Evolutionary conservation across 306 rosid genomes (phyloP), one percentile per base, ranked within the genome.

Genomic region (Vigna unguiculata): DNA sequence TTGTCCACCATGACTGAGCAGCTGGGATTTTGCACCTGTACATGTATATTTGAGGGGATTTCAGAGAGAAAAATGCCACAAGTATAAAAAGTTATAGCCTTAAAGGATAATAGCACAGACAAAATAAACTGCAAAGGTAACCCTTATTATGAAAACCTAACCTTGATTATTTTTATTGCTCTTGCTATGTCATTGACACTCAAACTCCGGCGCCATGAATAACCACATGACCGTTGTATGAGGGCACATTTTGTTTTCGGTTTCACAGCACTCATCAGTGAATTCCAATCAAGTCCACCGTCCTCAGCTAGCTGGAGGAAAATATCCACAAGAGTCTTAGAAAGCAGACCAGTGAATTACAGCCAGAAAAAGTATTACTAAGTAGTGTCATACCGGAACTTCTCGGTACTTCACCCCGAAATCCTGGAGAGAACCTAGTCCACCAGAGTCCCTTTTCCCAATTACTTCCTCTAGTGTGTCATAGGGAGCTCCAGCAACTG

Each of bases 401-500:
- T 93, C 98, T 79, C 96, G 91, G 81, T 93, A 91, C 55, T 81
- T 87, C 78, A 93, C 93, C 71, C 96, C 98, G 80, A 91, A 93
- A 80, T 93, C 97, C 78, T 85, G 91, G 83, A 93, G 86, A 82
- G 97, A 91, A 64, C 98, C 97, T 68, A 90, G 76, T 60, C 96
- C 94, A 73, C 90, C 82, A 40, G 93, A 87, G 83, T 91, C 94
- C 77, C 97, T 87, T 87, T 93, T 93, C 74, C 98, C 98, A 45
- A 93, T 88, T 62, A 93, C 97, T 81, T 93, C 97, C 87, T 93
- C 97, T 49, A 93, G 75, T 9, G 98, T 93, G 79, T 93, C 98
- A 79, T 93, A 93, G 54, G 98, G 98, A 81, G 98, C 90, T 78
- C 98, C 98, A 30, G 96, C 97, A 79, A 93, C 96, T 75, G 98